Conservation (phyloP, 129 eudicot genomes). For the Flaveria trinervia region DNA sequence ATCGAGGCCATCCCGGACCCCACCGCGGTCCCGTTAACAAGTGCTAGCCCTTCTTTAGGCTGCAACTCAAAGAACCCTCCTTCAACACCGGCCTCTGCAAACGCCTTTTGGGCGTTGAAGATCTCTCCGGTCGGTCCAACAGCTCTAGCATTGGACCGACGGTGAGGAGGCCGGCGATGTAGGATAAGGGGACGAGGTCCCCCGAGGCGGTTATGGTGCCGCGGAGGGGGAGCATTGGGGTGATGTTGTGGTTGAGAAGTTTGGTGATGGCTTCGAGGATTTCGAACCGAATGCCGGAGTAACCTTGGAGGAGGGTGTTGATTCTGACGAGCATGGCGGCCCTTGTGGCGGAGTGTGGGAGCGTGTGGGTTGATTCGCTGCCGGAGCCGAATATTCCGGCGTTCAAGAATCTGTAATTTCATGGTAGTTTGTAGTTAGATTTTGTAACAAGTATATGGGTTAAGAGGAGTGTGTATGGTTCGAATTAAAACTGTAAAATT, state of each 20-base stretch:
- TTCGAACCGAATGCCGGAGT: conserved; percentile 81
- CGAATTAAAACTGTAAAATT: no score
- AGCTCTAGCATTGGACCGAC: conserved; percentile 65
- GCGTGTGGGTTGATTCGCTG: conserved; percentile 57
- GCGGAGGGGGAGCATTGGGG: conserved; percentile 73
- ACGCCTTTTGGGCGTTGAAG: conserved; percentile 51
- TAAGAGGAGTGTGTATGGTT: no score
- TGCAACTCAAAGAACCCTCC: conserved; percentile 70
- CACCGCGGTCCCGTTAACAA: conserved; percentile 80
- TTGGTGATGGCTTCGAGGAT: conserved; percentile 67
- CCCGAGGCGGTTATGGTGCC: conserved; percentile 81
- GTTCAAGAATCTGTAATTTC: conserved; percentile 55
- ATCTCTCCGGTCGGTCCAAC: conserved; percentile 55
- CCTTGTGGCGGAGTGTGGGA: conserved; percentile 68
- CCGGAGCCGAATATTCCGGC: conserved; percentile 88
- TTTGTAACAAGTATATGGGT: no score
- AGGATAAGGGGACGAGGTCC: conserved; percentile 70
- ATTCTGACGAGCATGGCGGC: conserved; percentile 82
- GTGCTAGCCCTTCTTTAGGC: conserved; percentile 80
- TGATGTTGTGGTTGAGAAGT: conserved; percentile 60
- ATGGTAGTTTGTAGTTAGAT: not conserved
- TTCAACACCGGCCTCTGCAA: conserved; percentile 47
- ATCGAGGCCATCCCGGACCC: conserved; percentile 77
- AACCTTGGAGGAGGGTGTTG: conserved; percentile 88
- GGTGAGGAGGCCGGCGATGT: conserved; percentile 71